Percentiles rank a stretch among this genome's conserved stretches.
phyloP scores from a whole-genome alignment of 2,329 filamentous ascomycete genomes.

The Paecilomyces sp. region DNA sequence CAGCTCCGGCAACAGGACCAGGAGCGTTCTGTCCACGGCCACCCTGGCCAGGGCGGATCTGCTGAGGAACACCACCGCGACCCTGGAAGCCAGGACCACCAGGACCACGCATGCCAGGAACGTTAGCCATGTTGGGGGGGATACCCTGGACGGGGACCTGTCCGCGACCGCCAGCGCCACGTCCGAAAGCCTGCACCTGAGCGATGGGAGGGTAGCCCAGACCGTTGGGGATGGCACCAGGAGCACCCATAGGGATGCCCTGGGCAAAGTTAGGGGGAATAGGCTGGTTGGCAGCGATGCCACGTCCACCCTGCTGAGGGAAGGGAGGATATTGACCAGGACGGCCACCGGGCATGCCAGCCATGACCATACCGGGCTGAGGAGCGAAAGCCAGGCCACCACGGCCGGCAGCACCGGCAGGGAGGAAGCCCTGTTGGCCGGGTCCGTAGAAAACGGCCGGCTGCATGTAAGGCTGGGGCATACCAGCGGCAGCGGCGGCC shows the following conservation, averaged over 20 bases:
- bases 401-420: slow-evolving; percentile 44
- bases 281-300: slow-evolving; percentile 64
- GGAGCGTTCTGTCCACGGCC: slow-evolving; percentile 36
- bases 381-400: slow-evolving; percentile 57
- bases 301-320: slow-evolving; percentile 80
- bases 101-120: slow-evolving; percentile 36
- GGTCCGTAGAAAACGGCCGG: slow-evolving; percentile 88
- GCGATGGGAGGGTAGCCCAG: slow-evolving; percentile 74
- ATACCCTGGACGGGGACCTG: slow-evolving; percentile 63
- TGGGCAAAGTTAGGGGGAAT: slow-evolving; percentile 82
- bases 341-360: slow-evolving; percentile 70
- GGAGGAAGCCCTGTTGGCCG: slow-evolving; percentile 54
- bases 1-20: slow-evolving; percentile 28
- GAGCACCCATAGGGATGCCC: slow-evolving; percentile 54
- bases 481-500: slow-evolving; percentile 80
- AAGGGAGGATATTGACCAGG: slow-evolving; percentile 82
- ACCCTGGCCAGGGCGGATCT: slow-evolving; percentile 35
- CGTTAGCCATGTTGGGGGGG: slow-evolving; percentile 60
- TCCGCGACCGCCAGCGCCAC: slow-evolving; percentile 63
- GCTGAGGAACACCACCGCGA: slow-evolving; percentile 37
- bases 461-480: slow-evolving; percentile 78
- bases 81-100: slow-evolving; percentile 38
- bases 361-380: slow-evolving; percentile 49
- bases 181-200: slow-evolving; percentile 67
- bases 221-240: slow-evolving; percentile 67